Evolutionary conservation across 2,329 filamentous ascomycete species (phyloP), one percentile per base, ranked within the genome.

Genomic region (Scedosporium minutisporum): DNA sequence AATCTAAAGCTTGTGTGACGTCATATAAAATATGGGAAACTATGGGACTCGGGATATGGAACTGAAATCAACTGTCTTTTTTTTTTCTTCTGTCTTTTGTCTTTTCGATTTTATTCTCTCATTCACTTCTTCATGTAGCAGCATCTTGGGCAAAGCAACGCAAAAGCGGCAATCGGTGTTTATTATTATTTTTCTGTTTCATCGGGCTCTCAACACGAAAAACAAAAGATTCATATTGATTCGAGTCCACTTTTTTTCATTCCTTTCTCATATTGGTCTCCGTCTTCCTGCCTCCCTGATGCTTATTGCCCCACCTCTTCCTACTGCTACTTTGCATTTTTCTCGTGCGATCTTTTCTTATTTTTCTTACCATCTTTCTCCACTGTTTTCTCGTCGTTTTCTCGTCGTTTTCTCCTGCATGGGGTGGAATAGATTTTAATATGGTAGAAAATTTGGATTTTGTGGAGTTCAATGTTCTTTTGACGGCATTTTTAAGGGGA

Each of bases 401-500:
- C 51, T 23, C 23, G 18, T 55, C 18, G 25, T 58, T 27, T 38
- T 58, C 27, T 58, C 55, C 12, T 27, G 51, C 51, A 55, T 27
- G 18, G 18, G 51, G 23, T 18, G 51, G 21, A 55, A 23, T 55
- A 55, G 51, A 55, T 55, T 55, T 38, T 55, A 55, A 55, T 51
- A 51, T 51, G 27, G 27, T 46, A 42, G 41, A 48, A 48, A 27
- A 10, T 29, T 60, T 29, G 14, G 41, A 14, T 27, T 25, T 60
- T 29, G 58, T 48, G 41, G 10, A 46, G 16, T 60, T 48, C 41
- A 60, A 60, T 60, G 58, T 60, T 48, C 41, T 60, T 60, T 60
- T 51, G 58, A 48, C 6, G 12, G 12, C 14, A 7, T 60, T 46
- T 25, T n/a, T 12, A 6, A 18, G 57, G 57, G 41, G n/a, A 42